A percentile compares a stretch with the other conserved stretches of the same genome.
Evolutionary conservation across 2,329 filamentous ascomycete species (phyloP).

Genomic region (Orbilia blumenaviensis): DNA sequence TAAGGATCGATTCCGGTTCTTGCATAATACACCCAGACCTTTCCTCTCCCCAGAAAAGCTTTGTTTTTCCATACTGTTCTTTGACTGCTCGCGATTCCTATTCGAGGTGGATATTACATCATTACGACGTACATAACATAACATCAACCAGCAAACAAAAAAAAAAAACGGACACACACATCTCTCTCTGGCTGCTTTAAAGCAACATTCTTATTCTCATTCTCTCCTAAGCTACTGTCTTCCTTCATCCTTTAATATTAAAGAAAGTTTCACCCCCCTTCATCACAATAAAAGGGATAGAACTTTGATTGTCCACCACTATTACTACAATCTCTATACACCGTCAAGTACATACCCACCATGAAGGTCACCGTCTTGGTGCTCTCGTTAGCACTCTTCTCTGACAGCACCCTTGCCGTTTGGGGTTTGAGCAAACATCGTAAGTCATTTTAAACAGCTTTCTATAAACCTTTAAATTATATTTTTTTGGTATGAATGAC

Average conservation of each 20-base stretch:
- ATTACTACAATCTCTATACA: not conserved
- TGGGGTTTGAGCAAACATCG: conserved; percentile 53
- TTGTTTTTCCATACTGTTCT: conserved; percentile 12
- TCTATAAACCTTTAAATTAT: not conserved
- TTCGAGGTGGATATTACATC: conserved; percentile 54
- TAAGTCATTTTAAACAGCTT: conserved; percentile 25
- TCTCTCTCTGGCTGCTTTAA: not conserved
- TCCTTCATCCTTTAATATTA: not conserved
- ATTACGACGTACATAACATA: conserved; percentile 51
- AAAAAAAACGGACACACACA: not conserved
- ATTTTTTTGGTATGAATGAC: too few species aligned
- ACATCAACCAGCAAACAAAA: conserved; percentile 4
- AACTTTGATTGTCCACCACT: not conserved
- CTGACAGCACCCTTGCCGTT: conserved; percentile 33
- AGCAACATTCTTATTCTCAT: conserved; percentile 1
- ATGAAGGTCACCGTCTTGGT: conserved; percentile 51
- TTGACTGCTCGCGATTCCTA: conserved; percentile 47
- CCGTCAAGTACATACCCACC: conserved; percentile 1
- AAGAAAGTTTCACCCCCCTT: not conserved
- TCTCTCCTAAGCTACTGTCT: not conserved
- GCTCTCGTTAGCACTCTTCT: conserved; percentile 51
- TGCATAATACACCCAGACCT: conserved; percentile 7
- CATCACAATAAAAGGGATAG: not conserved
- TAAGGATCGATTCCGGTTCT: not conserved
- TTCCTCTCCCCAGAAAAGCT: not conserved